phyloP scores from a whole-genome alignment of 164 flowering plant genomes.

The Tetrastigma voinierianum region DNA sequence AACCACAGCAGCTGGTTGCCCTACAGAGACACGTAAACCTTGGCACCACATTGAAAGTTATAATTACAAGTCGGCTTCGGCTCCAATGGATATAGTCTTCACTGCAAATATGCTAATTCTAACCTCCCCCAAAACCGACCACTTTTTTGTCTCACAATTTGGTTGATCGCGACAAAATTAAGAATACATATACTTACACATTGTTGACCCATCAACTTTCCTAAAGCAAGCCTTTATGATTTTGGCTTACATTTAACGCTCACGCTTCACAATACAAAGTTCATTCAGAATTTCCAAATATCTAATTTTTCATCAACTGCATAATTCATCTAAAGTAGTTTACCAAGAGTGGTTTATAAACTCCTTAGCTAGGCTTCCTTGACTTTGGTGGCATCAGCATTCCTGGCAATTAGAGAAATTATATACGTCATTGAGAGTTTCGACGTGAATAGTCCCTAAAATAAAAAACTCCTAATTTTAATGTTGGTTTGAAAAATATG shows the following conservation, averaged over 20 bases:
- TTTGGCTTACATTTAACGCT: too few species aligned
- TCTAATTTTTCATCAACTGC: too few species aligned
- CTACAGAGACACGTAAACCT: slow-evolving; percentile 97
- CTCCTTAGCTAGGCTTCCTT: slow-evolving; percentile 94
- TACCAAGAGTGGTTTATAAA: slow-evolving; percentile 98
- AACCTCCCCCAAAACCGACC: slow-evolving; percentile 88
- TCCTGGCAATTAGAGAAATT: slow-evolving; percentile 68
- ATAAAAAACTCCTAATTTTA: too few species aligned
- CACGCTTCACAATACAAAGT: too few species aligned
- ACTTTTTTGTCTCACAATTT: slow-evolving; percentile 95
- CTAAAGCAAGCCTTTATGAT: too few species aligned
- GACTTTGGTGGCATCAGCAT: slow-evolving; percentile 86
- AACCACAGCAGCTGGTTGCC: slow-evolving; percentile 77
- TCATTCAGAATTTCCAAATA: too few species aligned
- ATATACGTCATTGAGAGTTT: too few species aligned
- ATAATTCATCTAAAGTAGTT: slow-evolving; percentile 17
- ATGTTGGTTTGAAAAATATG: too few species aligned
- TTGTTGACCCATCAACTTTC: too few species aligned
- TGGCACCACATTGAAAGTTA: slow-evolving; percentile 95
- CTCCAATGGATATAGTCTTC: slow-evolving; percentile 67
- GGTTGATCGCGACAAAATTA: slow-evolving; percentile 63
- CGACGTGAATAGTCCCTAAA: too few species aligned
- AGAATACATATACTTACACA: too few species aligned
- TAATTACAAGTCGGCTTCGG: slow-evolving; percentile 83
- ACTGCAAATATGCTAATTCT: slow-evolving; percentile 95